Conservation (phyloP, 768 basidiomycete genomes). For the Termitomyces sp. region DNA sequence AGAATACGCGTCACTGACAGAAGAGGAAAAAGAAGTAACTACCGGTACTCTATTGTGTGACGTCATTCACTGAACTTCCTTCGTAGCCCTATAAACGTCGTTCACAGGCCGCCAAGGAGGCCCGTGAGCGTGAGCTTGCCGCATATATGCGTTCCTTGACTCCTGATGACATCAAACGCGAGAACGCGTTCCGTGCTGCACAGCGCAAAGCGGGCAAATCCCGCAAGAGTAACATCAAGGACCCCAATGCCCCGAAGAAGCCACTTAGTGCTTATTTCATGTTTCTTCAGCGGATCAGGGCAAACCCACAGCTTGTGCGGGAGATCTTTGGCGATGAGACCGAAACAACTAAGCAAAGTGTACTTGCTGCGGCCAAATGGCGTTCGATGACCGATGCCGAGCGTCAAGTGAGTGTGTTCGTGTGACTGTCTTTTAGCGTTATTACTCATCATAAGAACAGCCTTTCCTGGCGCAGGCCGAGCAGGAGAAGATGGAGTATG, state of each 20-base stretch:
- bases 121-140: conserved; percentile 75
- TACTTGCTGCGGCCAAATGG: conserved; percentile 91
- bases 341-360: conserved; percentile 93
- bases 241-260: conserved; percentile 96
- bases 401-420: conserved; percentile 63
- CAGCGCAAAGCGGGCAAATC: conserved; percentile 93
- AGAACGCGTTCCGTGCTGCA: conserved; percentile 87
- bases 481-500: conserved; percentile 93
- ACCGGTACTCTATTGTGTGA: conserved; percentile 23
- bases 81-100: conserved; percentile 79
- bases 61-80: conserved; percentile 25
- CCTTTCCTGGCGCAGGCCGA: conserved; percentile 93
- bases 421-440: background rate
- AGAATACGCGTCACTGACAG: conserved; percentile 76
- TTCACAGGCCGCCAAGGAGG: conserved; percentile 81
- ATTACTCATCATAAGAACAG: conserved; percentile 33
- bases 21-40: conserved; percentile 79
- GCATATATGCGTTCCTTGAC: conserved; percentile 87
- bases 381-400: conserved; percentile 90
- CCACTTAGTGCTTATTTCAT: conserved; percentile 93
- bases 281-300: conserved; percentile 89
- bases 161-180: conserved; percentile 91
- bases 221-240: conserved; percentile 91
- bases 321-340: conserved; percentile 88
- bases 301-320: conserved; percentile 66